A percentile compares a stretch with the other conserved stretches of the same genome.
Evolutionary conservation across 495 filamentous ascomycete species (phyloP).

Genomic region (Penicillium cosmopolitanum): DNA sequence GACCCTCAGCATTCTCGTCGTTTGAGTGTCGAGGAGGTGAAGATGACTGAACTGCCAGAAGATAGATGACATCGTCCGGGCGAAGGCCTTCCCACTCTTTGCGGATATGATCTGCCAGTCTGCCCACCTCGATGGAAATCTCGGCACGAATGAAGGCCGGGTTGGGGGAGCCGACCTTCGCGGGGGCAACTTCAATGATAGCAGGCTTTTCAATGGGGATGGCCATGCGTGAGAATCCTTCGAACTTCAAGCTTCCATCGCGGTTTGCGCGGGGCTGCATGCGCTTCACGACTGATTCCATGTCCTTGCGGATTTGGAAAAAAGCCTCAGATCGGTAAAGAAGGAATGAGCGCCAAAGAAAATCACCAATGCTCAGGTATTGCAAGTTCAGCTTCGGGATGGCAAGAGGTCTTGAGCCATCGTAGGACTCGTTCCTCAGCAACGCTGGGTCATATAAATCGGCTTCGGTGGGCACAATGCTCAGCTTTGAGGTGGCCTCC

Average conservation of each 20-base stretch:
- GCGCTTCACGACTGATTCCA: slow-evolving; percentile 79
- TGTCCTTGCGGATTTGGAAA: slow-evolving; percentile 89
- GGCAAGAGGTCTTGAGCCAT: slow-evolving; percentile 85
- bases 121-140: slow-evolving; percentile 82
- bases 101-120: slow-evolving; percentile 71
- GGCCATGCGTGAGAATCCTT: slow-evolving; percentile 91
- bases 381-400: slow-evolving; percentile 96
- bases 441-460: slow-evolving; percentile 83
- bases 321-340: slow-evolving; percentile 91
- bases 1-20: slow-evolving; percentile 50
- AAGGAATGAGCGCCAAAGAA: slow-evolving; percentile 89
- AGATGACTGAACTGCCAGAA: slow-evolving; percentile 68
- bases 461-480: slow-evolving; percentile 80
- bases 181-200: slow-evolving; percentile 82
- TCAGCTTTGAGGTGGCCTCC: slow-evolving; percentile 70
- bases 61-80: slow-evolving; percentile 87
- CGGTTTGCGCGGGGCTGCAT: slow-evolving; percentile 70
- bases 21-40: slow-evolving; percentile 56
- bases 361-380: slow-evolving; percentile 93
- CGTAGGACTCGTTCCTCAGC: slow-evolving; percentile 83
- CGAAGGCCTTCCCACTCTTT: slow-evolving; percentile 91
- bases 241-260: slow-evolving; percentile 68
- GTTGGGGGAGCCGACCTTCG: slow-evolving; percentile 80
- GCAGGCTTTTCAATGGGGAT: slow-evolving; percentile 84
- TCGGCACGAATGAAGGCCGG: slow-evolving; percentile 89